These are phyloP conservation scores for Volvariella volvacea DNA, from an alignment of 1,284 basidiomycete species.

Conservation along the genomic window DNA sequence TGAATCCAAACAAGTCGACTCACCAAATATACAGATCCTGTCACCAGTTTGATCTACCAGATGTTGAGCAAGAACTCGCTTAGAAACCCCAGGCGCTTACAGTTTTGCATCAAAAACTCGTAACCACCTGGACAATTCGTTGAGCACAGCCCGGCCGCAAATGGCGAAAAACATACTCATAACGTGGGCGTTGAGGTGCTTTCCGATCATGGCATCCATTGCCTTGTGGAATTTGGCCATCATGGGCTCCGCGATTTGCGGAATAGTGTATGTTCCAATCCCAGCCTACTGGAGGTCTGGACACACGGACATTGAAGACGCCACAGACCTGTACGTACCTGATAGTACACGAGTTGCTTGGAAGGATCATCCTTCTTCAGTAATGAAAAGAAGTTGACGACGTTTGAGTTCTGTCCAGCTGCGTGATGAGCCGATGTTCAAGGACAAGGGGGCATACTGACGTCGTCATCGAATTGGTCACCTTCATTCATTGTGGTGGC, in stretches of 20 bases:
- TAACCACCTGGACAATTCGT: conserved; percentile 31
- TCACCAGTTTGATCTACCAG: conserved; percentile 32
- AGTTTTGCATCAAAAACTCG: conserved; percentile 60
- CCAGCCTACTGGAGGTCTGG: conserved; percentile 33
- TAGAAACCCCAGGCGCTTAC: conserved; percentile 15
- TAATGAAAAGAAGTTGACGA: conserved; percentile 55
- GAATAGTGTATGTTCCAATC: conserved; percentile 51
- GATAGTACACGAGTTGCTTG: conserved; percentile 59
- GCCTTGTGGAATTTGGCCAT: conserved; percentile 23
- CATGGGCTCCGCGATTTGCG: conserved; percentile 27
- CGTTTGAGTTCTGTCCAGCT: conserved; percentile 49
- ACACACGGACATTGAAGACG: conserved; percentile 9
- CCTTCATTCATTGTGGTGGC: conserved; percentile 18
- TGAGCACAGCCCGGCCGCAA: not conserved
- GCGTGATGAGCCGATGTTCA: conserved; percentile 19
- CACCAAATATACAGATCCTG: conserved; percentile 42
- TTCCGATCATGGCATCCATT: conserved; percentile 24
- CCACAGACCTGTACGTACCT: conserved; percentile 34
- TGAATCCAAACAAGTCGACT: not conserved
- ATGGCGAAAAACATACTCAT: conserved; percentile 23
- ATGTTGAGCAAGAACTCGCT: no score
- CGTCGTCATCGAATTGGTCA: conserved; percentile 48
- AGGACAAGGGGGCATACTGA: conserved; percentile 18
- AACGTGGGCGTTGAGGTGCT: conserved; percentile 48
- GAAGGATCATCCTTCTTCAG: conserved; percentile 45